phyloP scores from a whole-genome alignment of 2,329 filamentous ascomycete species.

The Chalara sp. region DNA sequence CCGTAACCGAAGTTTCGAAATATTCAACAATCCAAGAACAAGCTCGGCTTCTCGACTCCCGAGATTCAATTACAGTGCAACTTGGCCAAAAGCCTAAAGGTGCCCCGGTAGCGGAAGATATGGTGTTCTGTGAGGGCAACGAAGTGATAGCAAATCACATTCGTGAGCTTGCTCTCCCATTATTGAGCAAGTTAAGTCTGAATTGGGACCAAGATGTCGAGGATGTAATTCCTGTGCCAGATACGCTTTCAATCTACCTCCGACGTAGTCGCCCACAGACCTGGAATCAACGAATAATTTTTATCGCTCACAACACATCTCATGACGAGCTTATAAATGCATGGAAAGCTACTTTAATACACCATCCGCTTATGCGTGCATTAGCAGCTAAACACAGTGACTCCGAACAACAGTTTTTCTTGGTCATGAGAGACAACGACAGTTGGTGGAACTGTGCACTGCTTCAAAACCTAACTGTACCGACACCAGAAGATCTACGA shows the following conservation, averaged over 20 bases:
- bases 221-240: slow-evolving; percentile 10
- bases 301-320: slow-evolving; percentile 1
- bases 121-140: slow-evolving; percentile 5
- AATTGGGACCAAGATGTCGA: slow-evolving; percentile 9
- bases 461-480: slow-evolving; percentile 5
- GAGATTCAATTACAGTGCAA: neutral
- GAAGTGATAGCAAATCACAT: neutral
- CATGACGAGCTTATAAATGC: slow-evolving; percentile 2
- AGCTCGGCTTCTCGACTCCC: slow-evolving; percentile 4
- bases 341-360: slow-evolving; percentile 3
- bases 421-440: too few species aligned
- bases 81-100: slow-evolving; percentile 2
- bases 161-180: slow-evolving; percentile 1
- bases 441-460: too few species aligned
- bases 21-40: slow-evolving; percentile 7
- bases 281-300: slow-evolving; percentile 8
- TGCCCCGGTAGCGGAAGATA: slow-evolving; percentile 4
- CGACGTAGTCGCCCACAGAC: slow-evolving; percentile 6
- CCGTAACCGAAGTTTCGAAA: slow-evolving; percentile 4
- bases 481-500: slow-evolving; percentile 2
- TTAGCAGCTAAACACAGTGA: slow-evolving; percentile 5
- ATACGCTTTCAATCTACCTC: slow-evolving; percentile 4
- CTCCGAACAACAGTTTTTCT: slow-evolving; percentile 2
- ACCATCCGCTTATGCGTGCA: slow-evolving; percentile 8
- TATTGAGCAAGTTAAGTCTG: slow-evolving; percentile 2